Percentiles rank a stretch among this genome's conserved stretches.
Evolutionary conservation across 2,329 filamentous ascomycete species (phyloP).

Genomic region (Penicillium sp.): DNA sequence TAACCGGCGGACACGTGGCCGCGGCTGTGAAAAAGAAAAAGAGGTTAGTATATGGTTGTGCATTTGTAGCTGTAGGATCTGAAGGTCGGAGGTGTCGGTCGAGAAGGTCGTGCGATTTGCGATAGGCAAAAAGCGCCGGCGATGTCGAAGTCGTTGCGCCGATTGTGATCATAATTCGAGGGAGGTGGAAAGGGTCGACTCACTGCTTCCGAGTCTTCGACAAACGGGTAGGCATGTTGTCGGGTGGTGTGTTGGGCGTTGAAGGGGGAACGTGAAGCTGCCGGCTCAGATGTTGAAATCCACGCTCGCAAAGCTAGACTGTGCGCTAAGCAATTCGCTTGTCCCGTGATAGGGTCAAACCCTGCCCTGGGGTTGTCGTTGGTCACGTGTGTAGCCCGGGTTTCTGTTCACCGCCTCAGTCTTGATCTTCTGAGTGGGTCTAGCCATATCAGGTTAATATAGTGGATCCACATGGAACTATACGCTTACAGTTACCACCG

Average conservation of each 20-base stretch:
- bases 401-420: constrained; percentile 8
- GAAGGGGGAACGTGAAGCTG: constrained; percentile 34
- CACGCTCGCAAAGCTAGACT: constrained; percentile 37
- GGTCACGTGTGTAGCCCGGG: constrained; percentile 7
- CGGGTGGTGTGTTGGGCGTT: constrained; percentile 43
- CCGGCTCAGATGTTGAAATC: constrained; percentile 40
- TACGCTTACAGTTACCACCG: too few species aligned
- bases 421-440: background rate
- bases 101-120: constrained; percentile 6
- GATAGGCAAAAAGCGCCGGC: background rate
- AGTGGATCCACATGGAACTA: background rate
- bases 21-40: constrained; percentile 61
- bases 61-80: background rate
- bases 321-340: constrained; percentile 43
- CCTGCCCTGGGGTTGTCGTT: constrained; percentile 23
- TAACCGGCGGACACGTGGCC: constrained; percentile 98
- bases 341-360: constrained; percentile 37
- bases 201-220: constrained; percentile 53
- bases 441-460: background rate
- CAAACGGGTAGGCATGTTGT: constrained; percentile 55
- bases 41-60: constrained; percentile 20
- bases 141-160: constrained; percentile 22
- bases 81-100: constrained; percentile 3
- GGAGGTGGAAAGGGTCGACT: constrained; percentile 34
- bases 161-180: constrained; percentile 19